Evolutionary conservation across 495 filamentous ascomycete species (phyloP), one percentile per base, ranked within the genome.

Genomic region (Talaromyces adpressus): DNA sequence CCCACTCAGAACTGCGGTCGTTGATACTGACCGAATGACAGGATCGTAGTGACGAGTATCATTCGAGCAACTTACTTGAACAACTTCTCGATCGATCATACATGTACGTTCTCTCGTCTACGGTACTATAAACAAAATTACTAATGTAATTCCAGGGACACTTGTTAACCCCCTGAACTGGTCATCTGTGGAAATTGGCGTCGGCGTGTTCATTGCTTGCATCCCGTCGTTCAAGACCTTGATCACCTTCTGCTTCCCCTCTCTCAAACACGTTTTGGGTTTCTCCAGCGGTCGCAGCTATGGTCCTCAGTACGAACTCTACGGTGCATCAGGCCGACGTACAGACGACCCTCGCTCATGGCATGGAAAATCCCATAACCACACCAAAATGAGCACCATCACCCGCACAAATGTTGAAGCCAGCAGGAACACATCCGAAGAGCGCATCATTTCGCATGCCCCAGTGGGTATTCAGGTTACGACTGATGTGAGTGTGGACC

Each of bases 1-100:
- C 27, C 9, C 18, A 18, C 5, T 30, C 14, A n/a, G 11, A 6
- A 51, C 34, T 67, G 53, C 63, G 20, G 32, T 52, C 2, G 5
- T 57, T 56, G 36, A 23, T 30, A 45, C 39, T 45, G 39, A 45
- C 39, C 9, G 39, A 45, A 18, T 6, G 39, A 45, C 30, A 70
- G 68, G 25, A 65, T 70, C 4, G 62, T 58, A 49, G 59, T 70
- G 47, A 66, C 68, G 2, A 67, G 65, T 34, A 66, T 70, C n/a
- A 70, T 70, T 27, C 65, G 68, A 59, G 62, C 66, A 6, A 63
- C 57, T 4, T 70, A 70, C 41, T 59, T 70, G 53, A 70, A 66
- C 25, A 22, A 34, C 8, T 70, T 70, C 47, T 39, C 53, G 5
- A 30, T 62, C n/a, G 68, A 70, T 36, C 68, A 67, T 32, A 70